phyloP scores from a whole-genome alignment of 768 basidiomycete genomes.

The Nidularia pulvinata region DNA sequence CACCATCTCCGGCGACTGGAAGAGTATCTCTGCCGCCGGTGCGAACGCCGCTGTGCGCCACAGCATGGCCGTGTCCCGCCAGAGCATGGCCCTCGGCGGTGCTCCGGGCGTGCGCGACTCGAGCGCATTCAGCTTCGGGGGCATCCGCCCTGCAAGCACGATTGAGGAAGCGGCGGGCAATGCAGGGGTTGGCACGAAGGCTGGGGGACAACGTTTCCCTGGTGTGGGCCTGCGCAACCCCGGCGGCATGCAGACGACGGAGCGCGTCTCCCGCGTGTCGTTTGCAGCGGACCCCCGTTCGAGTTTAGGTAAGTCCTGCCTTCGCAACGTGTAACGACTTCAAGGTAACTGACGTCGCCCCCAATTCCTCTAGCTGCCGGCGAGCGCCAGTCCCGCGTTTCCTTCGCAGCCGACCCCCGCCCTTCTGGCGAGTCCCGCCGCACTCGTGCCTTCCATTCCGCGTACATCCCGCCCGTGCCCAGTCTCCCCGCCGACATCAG shows the following conservation, averaged over 20 bases:
- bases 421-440: conserved; percentile 33
- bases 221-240: conserved; percentile 51
- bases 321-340: too few species aligned
- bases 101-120: too few species aligned
- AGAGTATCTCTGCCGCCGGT: conserved; percentile 65
- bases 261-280: conserved; percentile 51
- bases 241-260: conserved; percentile 24
- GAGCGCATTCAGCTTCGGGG: conserved; percentile 4
- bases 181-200: conserved; percentile 35
- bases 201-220: conserved; percentile 36
- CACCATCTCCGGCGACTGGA: conserved; percentile 79
- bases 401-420: conserved; percentile 37
- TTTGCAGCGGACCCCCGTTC: conserved; percentile 58
- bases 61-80: conserved; percentile 44
- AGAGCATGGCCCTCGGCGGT: too few species aligned
- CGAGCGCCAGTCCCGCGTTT: conserved; percentile 24
- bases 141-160: conserved; percentile 49
- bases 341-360: too few species aligned
- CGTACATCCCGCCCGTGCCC: conserved; percentile 42
- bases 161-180: conserved; percentile 32
- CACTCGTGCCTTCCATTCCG: conserved; percentile 38
- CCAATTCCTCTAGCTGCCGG: too few species aligned
- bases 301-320: too few species aligned
- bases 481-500: conserved; percentile 17
- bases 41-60: conserved; percentile 74